A percentile compares a stretch with the other conserved stretches of the same genome.
phyloP scores from a whole-genome alignment of 768 basidiomycete genomes.

The Favolaschia claudopus region DNA sequence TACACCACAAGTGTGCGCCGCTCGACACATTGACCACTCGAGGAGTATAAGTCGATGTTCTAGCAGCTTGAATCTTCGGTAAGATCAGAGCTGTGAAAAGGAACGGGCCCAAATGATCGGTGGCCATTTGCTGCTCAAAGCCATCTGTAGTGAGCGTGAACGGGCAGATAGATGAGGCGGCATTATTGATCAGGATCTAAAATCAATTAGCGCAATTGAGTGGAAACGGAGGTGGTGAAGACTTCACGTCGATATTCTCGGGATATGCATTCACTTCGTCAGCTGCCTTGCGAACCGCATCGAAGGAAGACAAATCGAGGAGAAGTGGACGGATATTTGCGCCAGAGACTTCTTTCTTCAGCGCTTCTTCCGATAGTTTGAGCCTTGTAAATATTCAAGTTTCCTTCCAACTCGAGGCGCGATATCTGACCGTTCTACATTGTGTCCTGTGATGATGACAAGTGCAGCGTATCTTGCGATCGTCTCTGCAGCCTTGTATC shows the following conservation, averaged over 20 bases:
- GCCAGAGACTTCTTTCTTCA: slow-evolving; percentile 8
- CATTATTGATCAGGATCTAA: slow-evolving; percentile 25
- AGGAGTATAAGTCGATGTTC: neutral
- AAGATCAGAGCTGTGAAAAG: slow-evolving; percentile 23
- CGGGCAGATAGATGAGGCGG: slow-evolving; percentile 1
- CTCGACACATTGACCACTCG: slow-evolving; percentile 20
- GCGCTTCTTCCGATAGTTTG: slow-evolving; percentile 9
- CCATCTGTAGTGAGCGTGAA: slow-evolving; percentile 13
- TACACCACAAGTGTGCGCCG: slow-evolving; percentile 12
- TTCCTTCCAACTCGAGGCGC: neutral
- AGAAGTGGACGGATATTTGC: slow-evolving; percentile 22
- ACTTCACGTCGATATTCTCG: slow-evolving; percentile 15
- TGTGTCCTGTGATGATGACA: slow-evolving; percentile 22
- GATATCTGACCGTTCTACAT: slow-evolving; percentile 11
- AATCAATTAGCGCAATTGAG: no score
- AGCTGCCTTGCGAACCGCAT: slow-evolving; percentile 13
- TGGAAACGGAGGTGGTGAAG: neutral
- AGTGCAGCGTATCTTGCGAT: slow-evolving; percentile 20
- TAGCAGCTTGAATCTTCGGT: slow-evolving; percentile 1
- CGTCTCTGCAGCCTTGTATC: slow-evolving; percentile 11
- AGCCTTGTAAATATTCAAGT: neutral
- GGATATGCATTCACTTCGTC: slow-evolving; percentile 24
- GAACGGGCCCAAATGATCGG: slow-evolving; percentile 20
- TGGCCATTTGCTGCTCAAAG: slow-evolving; percentile 17
- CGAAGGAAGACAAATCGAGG: slow-evolving; percentile 19